Evolutionary conservation across 768 basidiomycete genomes (phyloP).

Genomic region (Calocybe indica): DNA sequence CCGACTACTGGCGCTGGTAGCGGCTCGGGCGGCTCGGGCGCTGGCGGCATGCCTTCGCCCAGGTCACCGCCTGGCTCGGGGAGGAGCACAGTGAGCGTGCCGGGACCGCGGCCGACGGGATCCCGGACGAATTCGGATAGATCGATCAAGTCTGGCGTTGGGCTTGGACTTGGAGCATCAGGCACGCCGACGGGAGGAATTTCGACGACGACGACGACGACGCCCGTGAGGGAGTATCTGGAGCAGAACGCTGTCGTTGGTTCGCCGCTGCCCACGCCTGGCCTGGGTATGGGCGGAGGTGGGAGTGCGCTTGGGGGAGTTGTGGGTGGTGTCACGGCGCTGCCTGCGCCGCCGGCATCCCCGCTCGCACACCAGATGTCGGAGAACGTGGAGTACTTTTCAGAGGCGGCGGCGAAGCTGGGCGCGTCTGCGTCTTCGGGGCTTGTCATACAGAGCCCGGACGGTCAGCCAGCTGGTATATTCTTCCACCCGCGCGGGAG

Average conservation of each 20-base stretch:
- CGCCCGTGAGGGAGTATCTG: constrained; percentile 8
- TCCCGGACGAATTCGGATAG: constrained; percentile 60
- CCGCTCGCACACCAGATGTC: constrained; percentile 49
- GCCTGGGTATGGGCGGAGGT: too few species aligned
- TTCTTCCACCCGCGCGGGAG: constrained; percentile 81
- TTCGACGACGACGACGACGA: constrained; percentile 23
- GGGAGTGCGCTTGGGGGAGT: too few species aligned
- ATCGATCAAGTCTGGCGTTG: constrained; percentile 50
- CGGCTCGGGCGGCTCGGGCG: too few species aligned
- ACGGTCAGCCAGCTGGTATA: constrained; percentile 92
- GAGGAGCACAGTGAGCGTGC: too few species aligned
- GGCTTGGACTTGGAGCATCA: constrained; percentile 11
- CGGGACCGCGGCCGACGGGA: constrained; percentile 32
- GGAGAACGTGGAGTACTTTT: constrained; percentile 77
- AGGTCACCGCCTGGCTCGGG: neutral
- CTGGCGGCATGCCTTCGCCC: neutral
- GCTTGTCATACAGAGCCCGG: constrained; percentile 85
- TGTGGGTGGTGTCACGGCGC: too few species aligned
- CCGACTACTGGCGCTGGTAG: constrained; percentile 7
- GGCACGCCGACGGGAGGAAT: neutral
- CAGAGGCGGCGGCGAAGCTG: constrained; percentile 58
- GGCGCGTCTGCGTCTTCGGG: constrained; percentile 80
- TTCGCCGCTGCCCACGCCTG: too few species aligned
- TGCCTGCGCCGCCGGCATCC: constrained; percentile 46
- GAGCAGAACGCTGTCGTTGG: too few species aligned